Percentiles rank a stretch among this genome's conserved stretches.
These are phyloP conservation scores for Hypoxylon sp. DNA, from an alignment of 2,329 filamentous ascomycete genomes.

Conservation along the genomic window DNA sequence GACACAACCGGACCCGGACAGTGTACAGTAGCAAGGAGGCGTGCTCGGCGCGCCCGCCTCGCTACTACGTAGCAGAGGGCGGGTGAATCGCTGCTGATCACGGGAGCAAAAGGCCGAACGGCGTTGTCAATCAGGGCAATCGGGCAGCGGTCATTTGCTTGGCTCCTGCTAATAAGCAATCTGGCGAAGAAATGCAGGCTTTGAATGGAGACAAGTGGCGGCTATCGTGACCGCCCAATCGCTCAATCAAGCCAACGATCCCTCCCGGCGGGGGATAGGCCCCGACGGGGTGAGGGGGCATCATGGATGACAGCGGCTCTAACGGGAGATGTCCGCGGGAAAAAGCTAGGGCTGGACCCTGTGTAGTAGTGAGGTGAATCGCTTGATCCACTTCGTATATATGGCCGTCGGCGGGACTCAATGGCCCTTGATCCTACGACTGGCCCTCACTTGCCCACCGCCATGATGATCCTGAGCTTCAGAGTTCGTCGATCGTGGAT, in stretches of 20 bases:
- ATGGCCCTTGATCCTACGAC: slow-evolving; percentile 17
- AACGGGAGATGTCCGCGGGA: slow-evolving; percentile 37
- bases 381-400: slow-evolving; percentile 32
- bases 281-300: not conserved
- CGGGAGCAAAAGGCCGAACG: slow-evolving; percentile 29
- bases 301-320: slow-evolving; percentile 35
- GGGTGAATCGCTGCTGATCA: slow-evolving; percentile 39
- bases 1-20: slow-evolving; percentile 16
- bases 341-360: slow-evolving; percentile 30
- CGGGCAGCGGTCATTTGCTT: slow-evolving; percentile 37
- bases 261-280: slow-evolving; percentile 22
- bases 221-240: slow-evolving; percentile 44
- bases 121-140: slow-evolving; percentile 34
- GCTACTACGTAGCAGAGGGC: slow-evolving; percentile 30
- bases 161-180: slow-evolving; percentile 34
- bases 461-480: slow-evolving; percentile 25
- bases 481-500: slow-evolving; percentile 31
- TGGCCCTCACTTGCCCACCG: slow-evolving; percentile 19
- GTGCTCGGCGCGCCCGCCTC: slow-evolving; percentile 40
- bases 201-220: slow-evolving; percentile 55
- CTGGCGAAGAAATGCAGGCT: slow-evolving; percentile 39
- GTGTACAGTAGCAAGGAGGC: slow-evolving; percentile 19
- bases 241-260: slow-evolving; percentile 36
- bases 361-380: slow-evolving; percentile 3
- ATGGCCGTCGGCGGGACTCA: slow-evolving; percentile 14